Percentiles rank a stretch among this genome's conserved stretches.
These are phyloP conservation scores for Eimeria praecox DNA, from an alignment of 169 alveolate species.

Conservation along the genomic window DNA sequence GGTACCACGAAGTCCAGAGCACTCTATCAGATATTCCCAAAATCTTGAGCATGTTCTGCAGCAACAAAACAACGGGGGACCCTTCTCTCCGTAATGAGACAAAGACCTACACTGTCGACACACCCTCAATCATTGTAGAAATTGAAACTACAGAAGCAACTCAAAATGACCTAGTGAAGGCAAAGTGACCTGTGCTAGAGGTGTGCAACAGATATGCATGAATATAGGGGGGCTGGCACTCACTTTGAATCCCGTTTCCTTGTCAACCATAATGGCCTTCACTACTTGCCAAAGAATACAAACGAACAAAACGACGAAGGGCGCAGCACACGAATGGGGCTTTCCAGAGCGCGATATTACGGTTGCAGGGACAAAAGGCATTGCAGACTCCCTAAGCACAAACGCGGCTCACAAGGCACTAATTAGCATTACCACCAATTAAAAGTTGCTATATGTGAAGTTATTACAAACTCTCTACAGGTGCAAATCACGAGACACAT, in stretches of 20 bases:
- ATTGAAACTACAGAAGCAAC: not conserved
- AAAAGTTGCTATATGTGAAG: not conserved
- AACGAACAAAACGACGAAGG: conserved; percentile 45
- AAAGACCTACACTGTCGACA: not conserved
- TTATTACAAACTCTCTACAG: not conserved
- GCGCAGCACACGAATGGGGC: conserved; percentile 59
- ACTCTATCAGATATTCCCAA: conserved; percentile 60
- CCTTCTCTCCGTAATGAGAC: not conserved
- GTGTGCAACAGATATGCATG: not conserved
- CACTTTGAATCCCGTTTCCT: conserved; percentile 70
- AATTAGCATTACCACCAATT: not conserved
- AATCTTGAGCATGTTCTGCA: conserved; percentile 71
- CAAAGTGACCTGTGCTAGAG: not conserved
- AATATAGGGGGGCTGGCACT: not conserved
- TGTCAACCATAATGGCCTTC: conserved; percentile 66
- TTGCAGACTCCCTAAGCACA: conserved; percentile 41
- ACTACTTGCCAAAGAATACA: conserved; percentile 75
- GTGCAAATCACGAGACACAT: not conserved
- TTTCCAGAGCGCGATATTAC: conserved; percentile 41
- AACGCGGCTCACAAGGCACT: conserved; percentile 21
- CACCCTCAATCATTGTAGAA: not conserved
- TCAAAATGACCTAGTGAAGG: not conserved
- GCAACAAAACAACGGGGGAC: not conserved
- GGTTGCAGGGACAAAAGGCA: conserved; percentile 62
- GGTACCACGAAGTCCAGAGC: conserved; percentile 62